Evolutionary conservation across 2,329 filamentous ascomycete genomes (phyloP), one percentile per base, ranked within the genome.

Genomic region (Aurifilum marmelostoma): DNA sequence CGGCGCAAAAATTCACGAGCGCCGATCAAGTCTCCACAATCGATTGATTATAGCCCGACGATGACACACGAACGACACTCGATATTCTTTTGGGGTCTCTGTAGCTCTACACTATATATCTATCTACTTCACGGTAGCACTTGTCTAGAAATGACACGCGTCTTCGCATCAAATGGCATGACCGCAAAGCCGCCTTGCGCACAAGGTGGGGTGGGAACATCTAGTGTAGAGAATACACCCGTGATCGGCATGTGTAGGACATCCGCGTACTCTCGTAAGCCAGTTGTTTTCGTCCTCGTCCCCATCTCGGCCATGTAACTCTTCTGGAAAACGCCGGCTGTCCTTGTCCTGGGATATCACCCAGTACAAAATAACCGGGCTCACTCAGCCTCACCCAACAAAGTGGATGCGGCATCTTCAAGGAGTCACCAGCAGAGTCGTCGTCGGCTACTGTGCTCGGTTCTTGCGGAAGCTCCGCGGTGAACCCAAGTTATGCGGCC

Each of bases 401-500:
- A 11, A 11, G 7, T 4, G 12, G 52, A 56, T 14, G n/a, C 9
- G 12, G 7, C 16, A 12, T 27, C 27, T 56, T 8, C 27, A 32
- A 34, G 5, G 16, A 21, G 54, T 16, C 54, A n/a, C 27, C 54
- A n/a, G 29, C 27, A 34, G 32, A 59, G 56, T 37, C 14, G 32
- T 34, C 8, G 27, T 59, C 32, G 9, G 11, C 56, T 32, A 59
- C 1, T 2, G 24, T 37, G 16, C 29, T 27, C 14, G 14, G 24
- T 14, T 1, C 21, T 41, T 21, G 7, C 27, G 5, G 9, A 41
- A 18, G 16, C 16, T 32, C 37, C 18, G 27, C 18, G 32, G 18
- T 29, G 67, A 4, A 37, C 50, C 69, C 58, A 58, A 65, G 32
- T n/a, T 67, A 67, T 56, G 72, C 47, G 65, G 67, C 64, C 39